phyloP scores from a whole-genome alignment of 169 alveolate species.

The Cryptosporidium bovis region DNA sequence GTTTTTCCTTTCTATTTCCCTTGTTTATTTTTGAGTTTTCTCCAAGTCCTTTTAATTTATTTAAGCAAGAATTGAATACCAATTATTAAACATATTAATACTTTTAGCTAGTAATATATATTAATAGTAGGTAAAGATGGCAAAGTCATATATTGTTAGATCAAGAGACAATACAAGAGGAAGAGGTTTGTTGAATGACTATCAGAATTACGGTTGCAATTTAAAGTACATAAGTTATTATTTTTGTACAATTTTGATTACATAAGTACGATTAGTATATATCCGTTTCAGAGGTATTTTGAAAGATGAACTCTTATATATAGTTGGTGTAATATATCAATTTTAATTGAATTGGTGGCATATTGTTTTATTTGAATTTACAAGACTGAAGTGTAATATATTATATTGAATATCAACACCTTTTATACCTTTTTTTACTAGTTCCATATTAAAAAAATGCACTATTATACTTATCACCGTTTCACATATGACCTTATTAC shows the following conservation, averaged over 20 bases:
- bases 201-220: conserved; percentile 23
- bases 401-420: too few species aligned
- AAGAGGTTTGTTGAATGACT: conserved; percentile 60
- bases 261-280: not conserved
- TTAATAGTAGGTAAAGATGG: conserved; percentile 9
- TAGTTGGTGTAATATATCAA: not conserved
- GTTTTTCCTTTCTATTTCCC: too few species aligned
- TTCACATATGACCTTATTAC: too few species aligned
- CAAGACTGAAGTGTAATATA: too few species aligned
- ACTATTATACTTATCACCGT: too few species aligned
- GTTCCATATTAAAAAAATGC: too few species aligned
- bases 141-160: conserved; percentile 18
- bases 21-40: too few species aligned
- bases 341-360: too few species aligned
- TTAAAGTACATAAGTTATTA: not conserved
- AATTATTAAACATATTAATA: not conserved
- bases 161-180: conserved; percentile 14
- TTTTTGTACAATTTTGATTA: not conserved
- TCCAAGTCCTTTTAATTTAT: too few species aligned
- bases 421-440: too few species aligned
- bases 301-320: not conserved
- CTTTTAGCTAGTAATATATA: not conserved
- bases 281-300: not conserved
- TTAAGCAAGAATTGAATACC: not conserved
- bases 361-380: too few species aligned